phyloP scores from a whole-genome alignment of 2,329 filamentous ascomycete genomes.

The Rosellinia necatrix region DNA sequence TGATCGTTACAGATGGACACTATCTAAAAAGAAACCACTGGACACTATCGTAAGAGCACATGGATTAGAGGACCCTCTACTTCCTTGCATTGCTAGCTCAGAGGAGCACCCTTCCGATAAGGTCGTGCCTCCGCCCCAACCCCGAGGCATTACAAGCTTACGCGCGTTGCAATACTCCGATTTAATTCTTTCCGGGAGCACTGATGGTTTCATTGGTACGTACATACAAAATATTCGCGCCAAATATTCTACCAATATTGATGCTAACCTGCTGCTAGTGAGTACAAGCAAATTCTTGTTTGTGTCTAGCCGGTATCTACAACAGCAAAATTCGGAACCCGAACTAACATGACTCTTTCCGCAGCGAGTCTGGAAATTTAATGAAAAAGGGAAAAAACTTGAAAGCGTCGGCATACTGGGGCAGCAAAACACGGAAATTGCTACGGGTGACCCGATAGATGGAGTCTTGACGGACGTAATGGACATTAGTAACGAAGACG shows the following conservation, averaged over 20 bases:
- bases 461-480: conserved; percentile 28
- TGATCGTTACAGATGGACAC: conserved; percentile 24
- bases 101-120: conserved; percentile 65
- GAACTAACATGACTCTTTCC: conserved; percentile 8
- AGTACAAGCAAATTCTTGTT: conserved; percentile 5
- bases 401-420: conserved; percentile 71
- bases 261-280: conserved; percentile 19
- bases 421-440: conserved; percentile 39
- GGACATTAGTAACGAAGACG: conserved; percentile 35
- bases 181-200: conserved; percentile 87
- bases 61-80: conserved; percentile 75
- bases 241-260: not conserved
- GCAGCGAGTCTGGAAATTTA: conserved; percentile 77
- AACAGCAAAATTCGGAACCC: not conserved
- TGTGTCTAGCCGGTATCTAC: not conserved
- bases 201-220: conserved; percentile 76
- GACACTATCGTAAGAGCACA: conserved; percentile 81
- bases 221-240: not conserved
- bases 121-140: conserved; percentile 66
- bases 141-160: conserved; percentile 90
- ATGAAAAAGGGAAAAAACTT: conserved; percentile 79
- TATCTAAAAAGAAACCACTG: conserved; percentile 85
- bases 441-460: conserved; percentile 29
- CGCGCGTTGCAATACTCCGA: conserved; percentile 88
- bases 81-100: conserved; percentile 72